Evolutionary conservation across 2,329 filamentous ascomycete genomes (phyloP).

Genomic region (Penicillium decumbens): DNA sequence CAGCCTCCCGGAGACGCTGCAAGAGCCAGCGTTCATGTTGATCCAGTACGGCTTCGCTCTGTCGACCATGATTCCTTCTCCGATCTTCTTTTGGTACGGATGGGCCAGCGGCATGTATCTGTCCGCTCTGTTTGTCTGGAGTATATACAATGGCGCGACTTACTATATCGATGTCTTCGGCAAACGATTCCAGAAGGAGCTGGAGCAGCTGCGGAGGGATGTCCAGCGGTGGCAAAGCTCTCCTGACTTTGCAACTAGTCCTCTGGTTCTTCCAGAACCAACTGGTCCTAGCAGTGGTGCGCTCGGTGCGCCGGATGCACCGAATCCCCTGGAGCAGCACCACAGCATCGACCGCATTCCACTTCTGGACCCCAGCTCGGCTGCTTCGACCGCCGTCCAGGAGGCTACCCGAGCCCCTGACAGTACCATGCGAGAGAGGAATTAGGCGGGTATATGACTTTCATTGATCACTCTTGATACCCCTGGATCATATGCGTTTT

Average conservation of each 20-base stretch:
- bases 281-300: conserved; percentile 16
- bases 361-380: conserved; percentile 30
- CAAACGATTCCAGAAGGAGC: conserved; percentile 91
- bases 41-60: conserved; percentile 92
- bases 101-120: conserved; percentile 76
- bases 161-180: conserved; percentile 99
- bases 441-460: conserved; percentile 14
- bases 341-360: conserved; percentile 35
- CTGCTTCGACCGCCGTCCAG: conserved; percentile 20
- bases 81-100: conserved; percentile 87
- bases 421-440: conserved; percentile 25
- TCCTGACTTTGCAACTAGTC: conserved; percentile 32
- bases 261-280: conserved; percentile 26
- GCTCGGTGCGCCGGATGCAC: conserved; percentile 17
- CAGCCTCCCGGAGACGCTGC: conserved; percentile 66
- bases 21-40: conserved; percentile 89
- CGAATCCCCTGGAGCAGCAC: conserved; percentile 17
- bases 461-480: conserved; percentile 15
- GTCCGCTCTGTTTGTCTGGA: conserved; percentile 81
- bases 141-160: conserved; percentile 92
- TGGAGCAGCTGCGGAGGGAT: conserved; percentile 82
- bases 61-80: conserved; percentile 88
- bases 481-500: conserved; percentile 4
- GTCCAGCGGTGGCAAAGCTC: conserved; percentile 76
- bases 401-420: conserved; percentile 8